Base-by-base conservation (phyloP, 139 green algal genomes). In the Picochlorum sp. region DNA sequence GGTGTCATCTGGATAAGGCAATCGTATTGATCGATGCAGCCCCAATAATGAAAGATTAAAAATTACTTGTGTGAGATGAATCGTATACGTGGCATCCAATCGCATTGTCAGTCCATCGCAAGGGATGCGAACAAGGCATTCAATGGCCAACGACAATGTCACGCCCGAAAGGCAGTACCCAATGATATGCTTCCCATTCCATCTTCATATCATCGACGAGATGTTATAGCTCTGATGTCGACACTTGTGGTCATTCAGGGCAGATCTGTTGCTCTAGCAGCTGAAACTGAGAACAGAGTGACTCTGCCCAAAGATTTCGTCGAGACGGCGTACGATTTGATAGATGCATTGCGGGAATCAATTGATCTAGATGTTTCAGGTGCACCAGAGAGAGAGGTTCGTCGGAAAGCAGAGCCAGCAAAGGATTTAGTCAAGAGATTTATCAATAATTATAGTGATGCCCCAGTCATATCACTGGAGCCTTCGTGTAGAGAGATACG, bases 301-400 rank as follows among this genome's bases (percentile, higher is more conserved):
- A 13, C 15, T 18, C 31, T 66, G 10, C 60, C 60, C 21, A 38
- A 57, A 71, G 74, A 30, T 15, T 81, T 81, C 47, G 15, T 69
- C 15, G 56, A 72, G 10, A 61, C 60, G 4, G 63, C 74, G 0
- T 47, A 37, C 5, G 63, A 52, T 52, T 47, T 81, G 31, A 62
- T 80, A 5, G n/a, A 51, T n/a, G 58, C 71, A 14, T 61, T 81
- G 38, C 34, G 69, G n/a, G 74, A 81, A 8, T 49, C 74, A 26
- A 72, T 81, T 31, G 41, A 49, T 49, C 57, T 54, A 15, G 74
- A 81, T 49, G 23, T 80, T 7, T 63, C 59, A 34, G 74, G 76
- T 7, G 72, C 59, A 37, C 45, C 70, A 26, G 74, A 81, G 44
- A 71, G 75, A 16, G 65, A 81, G 66, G 71, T 81, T 28, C 55